Evolutionary conservation across 257 asterid genomes (phyloP).

Genomic region (Jacaranda mimosifolia): DNA sequence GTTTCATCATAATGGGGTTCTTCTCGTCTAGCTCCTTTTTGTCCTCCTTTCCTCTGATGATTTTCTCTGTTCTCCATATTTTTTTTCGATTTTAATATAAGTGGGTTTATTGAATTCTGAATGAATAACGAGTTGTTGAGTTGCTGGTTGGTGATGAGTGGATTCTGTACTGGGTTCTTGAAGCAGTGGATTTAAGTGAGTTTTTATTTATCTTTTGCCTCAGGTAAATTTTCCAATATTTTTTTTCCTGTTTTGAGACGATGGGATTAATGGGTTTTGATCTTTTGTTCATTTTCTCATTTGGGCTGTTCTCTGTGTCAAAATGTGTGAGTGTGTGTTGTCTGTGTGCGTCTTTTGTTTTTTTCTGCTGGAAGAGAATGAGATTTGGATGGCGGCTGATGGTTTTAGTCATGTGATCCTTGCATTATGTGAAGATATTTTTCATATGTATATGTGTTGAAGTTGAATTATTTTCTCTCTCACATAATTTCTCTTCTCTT

Average conservation of each 20-base stretch:
- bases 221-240: constrained; percentile 36
- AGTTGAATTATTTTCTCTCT: neutral
- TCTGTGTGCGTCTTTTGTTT: constrained; percentile 6
- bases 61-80: neutral
- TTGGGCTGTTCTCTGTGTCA: constrained; percentile 28
- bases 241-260: constrained; percentile 14
- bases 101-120: constrained; percentile 34
- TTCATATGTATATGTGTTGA: neutral
- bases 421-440: constrained; percentile 10
- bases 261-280: constrained; percentile 40
- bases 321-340: constrained; percentile 33
- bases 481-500: constrained; percentile 1
- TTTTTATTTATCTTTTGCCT: constrained; percentile 23
- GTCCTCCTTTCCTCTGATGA: constrained; percentile 21
- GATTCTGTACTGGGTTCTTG: constrained; percentile 38
- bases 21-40: constrained; percentile 35
- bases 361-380: constrained; percentile 23
- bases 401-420: constrained; percentile 33
- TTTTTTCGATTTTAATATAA: constrained; percentile 26
- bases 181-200: constrained; percentile 42
- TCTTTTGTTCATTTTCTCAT: constrained; percentile 40
- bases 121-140: constrained; percentile 23
- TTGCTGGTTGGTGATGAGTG: constrained; percentile 24
- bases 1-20: constrained; percentile 42
- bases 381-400: constrained; percentile 41